Percentiles rank a stretch among this genome's conserved stretches.
Conservation (phyloP, 768 basidiomycete species). For the Lentinula sp. region DNA sequence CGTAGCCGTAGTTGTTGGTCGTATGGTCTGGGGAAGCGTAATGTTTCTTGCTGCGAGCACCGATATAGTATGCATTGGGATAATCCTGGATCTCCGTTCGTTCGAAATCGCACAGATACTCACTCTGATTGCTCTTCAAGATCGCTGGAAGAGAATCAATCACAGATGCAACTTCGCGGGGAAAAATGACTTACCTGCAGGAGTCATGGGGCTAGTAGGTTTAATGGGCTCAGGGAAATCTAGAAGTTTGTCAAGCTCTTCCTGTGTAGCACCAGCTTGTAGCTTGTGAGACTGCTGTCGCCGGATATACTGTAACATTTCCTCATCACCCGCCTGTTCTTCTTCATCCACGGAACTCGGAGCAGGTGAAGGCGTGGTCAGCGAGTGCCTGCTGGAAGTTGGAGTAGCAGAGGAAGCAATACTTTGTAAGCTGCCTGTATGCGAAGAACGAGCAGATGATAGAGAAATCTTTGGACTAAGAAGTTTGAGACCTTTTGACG, state of each 20-base stretch:
- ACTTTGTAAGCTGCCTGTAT: conserved; percentile 42
- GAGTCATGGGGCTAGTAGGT: conserved; percentile 59
- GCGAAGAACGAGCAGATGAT: conserved; percentile 49
- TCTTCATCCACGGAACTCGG: conserved; percentile 79
- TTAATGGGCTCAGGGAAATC: conserved; percentile 88
- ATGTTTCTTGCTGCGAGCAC: conserved; percentile 79
- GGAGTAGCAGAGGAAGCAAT: conserved; percentile 52
- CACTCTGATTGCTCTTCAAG: conserved; percentile 58
- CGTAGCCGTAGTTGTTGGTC: conserved; percentile 89
- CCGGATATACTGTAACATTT: conserved; percentile 93
- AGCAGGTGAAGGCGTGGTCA: conserved; percentile 82
- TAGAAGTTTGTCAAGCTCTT: conserved; percentile 82
- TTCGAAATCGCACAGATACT: conserved; percentile 82
- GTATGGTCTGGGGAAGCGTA: conserved; percentile 64
- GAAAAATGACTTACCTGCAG: conserved; percentile 51
- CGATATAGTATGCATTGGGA: conserved; percentile 76
- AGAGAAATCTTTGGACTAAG: conserved; percentile 73
- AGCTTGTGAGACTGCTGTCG: conserved; percentile 87
- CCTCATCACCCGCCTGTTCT: conserved; percentile 86
- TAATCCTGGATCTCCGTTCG: conserved; percentile 88
- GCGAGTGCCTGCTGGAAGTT: conserved; percentile 66
- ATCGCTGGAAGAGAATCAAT: conserved; percentile 36
- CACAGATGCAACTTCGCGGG: background rate
- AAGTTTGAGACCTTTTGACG: conserved; percentile 78
- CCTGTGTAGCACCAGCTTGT: conserved; percentile 75